Conservation (phyloP, 345 rosid species). For the Eucalyptus cladocalyx region DNA sequence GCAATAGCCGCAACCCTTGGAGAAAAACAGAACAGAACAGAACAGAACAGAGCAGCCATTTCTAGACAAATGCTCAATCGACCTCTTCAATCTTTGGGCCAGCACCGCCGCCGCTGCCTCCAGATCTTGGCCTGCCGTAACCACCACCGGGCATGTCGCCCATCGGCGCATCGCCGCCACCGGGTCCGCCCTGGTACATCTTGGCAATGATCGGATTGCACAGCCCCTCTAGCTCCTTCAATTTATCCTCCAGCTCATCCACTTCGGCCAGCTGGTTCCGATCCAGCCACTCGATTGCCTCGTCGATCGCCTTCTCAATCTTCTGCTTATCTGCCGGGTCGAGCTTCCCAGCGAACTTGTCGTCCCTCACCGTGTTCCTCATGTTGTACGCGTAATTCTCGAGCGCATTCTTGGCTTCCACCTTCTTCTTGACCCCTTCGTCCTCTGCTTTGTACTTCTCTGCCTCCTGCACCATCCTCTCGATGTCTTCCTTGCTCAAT, state of each 20-base stretch:
- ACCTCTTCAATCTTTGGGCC: conserved; percentile 49
- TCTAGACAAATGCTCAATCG: conserved; percentile 1
- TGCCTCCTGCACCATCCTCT: neutral
- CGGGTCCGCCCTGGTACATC: neutral
- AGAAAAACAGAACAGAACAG: too few species aligned
- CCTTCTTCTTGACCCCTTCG: neutral
- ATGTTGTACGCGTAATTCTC: neutral
- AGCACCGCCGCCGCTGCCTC: conserved; percentile 5
- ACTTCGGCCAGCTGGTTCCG: neutral
- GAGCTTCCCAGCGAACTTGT: neutral
- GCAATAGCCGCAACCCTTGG: neutral
- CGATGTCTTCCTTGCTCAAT: neutral
- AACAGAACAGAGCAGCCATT: neutral
- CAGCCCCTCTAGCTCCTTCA: neutral
- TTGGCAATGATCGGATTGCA: neutral
- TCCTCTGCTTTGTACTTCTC: neutral
- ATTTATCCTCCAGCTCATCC: neutral
- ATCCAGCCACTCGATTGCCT: neutral
- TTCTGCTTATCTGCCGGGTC: neutral
- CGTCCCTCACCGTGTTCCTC: neutral
- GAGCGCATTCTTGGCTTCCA: neutral
- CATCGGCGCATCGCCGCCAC: neutral
- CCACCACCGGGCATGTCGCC: neutral
- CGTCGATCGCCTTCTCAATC: neutral
- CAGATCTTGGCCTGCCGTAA: neutral